Evolutionary conservation across 2,329 filamentous ascomycete species (phyloP), one percentile per base, ranked within the genome.

Genomic region (Sporothrix globosa): DNA sequence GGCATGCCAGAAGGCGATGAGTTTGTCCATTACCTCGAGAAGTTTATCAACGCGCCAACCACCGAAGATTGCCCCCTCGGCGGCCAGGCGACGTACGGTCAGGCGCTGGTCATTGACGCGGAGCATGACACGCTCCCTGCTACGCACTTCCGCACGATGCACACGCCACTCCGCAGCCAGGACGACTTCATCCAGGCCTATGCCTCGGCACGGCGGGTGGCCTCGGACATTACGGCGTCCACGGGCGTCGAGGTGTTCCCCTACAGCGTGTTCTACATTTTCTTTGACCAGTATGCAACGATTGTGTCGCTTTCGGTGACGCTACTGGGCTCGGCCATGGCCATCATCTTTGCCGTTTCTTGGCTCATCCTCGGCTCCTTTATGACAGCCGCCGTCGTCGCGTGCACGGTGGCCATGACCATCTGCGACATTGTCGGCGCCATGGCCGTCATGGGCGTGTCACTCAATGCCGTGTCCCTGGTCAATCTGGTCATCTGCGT

Each of bases 401-500:
- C 93, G 0, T 79, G 91, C 2, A 97, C 95, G 0, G 96, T 99
- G 10, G 85, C 91, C 72, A 99, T 99, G 96, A 96, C 91, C 3
- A 89, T 98, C 10, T 87, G 95, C 24, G 95, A 98, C 78, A 97
- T 99, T 75, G 92, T 97, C 74, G 96, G 95, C 17, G 91, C 93
- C 69, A 98, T 99, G 96, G 92, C 94, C 0, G 80, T 97, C 19
- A 90, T 92, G 74, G 86, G 89, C 70, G 95, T 99, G 5, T 96
- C 92, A 0, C 87, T 99, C 68, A 99, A 99, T 77, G 96, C 96
- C 0, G 93, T 99, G 30, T 96, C 92, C 1, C 87, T 99, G 10
- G 96, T 99, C 76, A 99, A 99, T 77, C 84, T 99, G 70, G 91
- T 99, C 78, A 99, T 99, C 74, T 97, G 94, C 78, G 92, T 99